Percentiles rank a stretch among this genome's conserved stretches.
These are phyloP conservation scores for Rubia yunnanensis DNA, from an alignment of 257 asterid genomes.

Conservation along the genomic window DNA sequence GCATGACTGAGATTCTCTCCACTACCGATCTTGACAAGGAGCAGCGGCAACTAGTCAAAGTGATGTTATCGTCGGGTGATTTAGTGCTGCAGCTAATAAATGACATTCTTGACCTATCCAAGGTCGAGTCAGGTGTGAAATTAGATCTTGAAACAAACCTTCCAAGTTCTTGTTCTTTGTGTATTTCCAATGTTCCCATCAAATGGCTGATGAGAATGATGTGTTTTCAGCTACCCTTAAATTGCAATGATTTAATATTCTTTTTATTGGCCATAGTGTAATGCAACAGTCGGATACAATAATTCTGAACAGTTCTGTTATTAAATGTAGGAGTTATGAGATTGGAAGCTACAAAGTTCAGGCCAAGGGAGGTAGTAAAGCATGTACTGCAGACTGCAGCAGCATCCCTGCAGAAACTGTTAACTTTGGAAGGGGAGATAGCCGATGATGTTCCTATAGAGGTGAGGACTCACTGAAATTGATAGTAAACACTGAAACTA, in stretches of 20 bases:
- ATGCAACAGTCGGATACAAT: background rate
- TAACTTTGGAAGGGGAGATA: constrained; percentile 75
- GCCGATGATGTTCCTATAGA: constrained; percentile 86
- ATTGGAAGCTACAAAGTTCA: constrained; percentile 80
- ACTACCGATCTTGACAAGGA: constrained; percentile 72
- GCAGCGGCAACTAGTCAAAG: constrained; percentile 47
- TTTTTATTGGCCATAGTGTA: background rate
- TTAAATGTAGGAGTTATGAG: constrained; percentile 65
- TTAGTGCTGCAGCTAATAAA: constrained; percentile 67
- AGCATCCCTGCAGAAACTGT: constrained; percentile 68
- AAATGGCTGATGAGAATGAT: background rate
- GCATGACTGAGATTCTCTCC: constrained; percentile 88
- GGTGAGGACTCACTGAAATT: constrained; percentile 29
- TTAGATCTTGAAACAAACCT: background rate
- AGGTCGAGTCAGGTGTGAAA: constrained; percentile 49
- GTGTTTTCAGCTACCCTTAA: background rate
- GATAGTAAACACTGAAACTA: background rate
- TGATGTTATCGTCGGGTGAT: constrained; percentile 49
- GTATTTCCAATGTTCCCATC: background rate
- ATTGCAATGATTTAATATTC: background rate
- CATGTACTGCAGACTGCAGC: constrained; percentile 92
- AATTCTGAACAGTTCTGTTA: background rate
- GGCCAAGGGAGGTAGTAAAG: constrained; percentile 89
- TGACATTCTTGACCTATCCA: constrained; percentile 91
- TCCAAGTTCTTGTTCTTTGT: background rate